Evolutionary conservation across 2,329 filamentous ascomycete species (phyloP), one percentile per base, ranked within the genome.

Genomic region (Aspergillus versicolor): DNA sequence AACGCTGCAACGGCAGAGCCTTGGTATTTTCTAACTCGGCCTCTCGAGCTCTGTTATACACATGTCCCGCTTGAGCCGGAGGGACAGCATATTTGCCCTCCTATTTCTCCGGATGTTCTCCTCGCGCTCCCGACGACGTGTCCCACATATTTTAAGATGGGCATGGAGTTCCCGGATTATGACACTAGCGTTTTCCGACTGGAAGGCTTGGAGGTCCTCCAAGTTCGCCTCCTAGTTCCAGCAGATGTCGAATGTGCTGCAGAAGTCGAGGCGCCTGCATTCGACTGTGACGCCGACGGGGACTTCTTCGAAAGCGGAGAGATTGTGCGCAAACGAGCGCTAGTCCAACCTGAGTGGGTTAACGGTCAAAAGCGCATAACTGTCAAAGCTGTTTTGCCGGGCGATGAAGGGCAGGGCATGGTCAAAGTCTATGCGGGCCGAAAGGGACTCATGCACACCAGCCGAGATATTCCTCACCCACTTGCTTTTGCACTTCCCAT

Each of bases 221-320:
- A 99, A 62, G 77, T 99, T 67, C 90, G 92, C 65, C 86, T 99
- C 70, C 86, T 88, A 53, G 92, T 96, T 0, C 94, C 94, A 0
- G 81, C 88, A 15, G 94, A 99, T 67, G 86, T 97, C 17, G 95
- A 99, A 73, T 86, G 94, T 52, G 88, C 92, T 2, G 94, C 94
- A 13, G 93, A 97, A 75, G 90, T 97, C 0, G 93, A 97, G 75
- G 89, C 91, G 2, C 85, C 89, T 40, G 87, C 86, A 2, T 95
- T 90, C 70, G 84, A 89, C 1, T 83, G 88, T 40, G 94, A 99
- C 70, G 82, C 82, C 0, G 94, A 99, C 69, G 95, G 94, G 2
- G 94, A 99, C 72, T 83, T 88, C 61, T 97, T 96, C 70, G 94
- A 99, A 74, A 96, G 87, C 63, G 92, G 94, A 34, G 93, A 97